phyloP scores from a whole-genome alignment of 2,329 filamentous ascomycete species.

The Fusarium sp. region DNA sequence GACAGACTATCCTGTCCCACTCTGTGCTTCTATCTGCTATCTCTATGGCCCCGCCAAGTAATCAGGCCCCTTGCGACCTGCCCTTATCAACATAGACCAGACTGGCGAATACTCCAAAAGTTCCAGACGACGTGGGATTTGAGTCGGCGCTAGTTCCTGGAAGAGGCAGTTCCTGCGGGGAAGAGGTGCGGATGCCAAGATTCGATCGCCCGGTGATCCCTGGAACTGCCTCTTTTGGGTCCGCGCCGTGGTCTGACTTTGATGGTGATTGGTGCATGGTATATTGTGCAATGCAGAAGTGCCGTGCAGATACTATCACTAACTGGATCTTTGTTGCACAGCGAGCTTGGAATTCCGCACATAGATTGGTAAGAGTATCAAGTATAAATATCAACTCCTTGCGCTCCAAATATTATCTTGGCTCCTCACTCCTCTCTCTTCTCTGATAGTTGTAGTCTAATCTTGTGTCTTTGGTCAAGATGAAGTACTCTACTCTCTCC shows the following conservation, averaged over 20 bases:
- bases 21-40: not conserved
- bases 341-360: not conserved
- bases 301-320: conserved; percentile 33
- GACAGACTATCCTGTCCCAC: not conserved
- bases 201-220: conserved; percentile 33
- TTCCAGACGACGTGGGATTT: conserved; percentile 41
- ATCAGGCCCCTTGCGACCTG: conserved; percentile 41
- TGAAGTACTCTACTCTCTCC: conserved; percentile 44
- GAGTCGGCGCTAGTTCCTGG: conserved; percentile 44
- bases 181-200: conserved; percentile 36
- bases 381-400: conserved; percentile 33
- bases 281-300: conserved; percentile 35
- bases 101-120: conserved; percentile 41
- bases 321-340: conserved; percentile 2
- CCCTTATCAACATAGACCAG: conserved; percentile 47
- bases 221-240: conserved; percentile 48
- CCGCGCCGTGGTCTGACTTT: conserved; percentile 17
- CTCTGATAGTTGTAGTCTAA: conserved; percentile 7
- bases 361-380: not conserved
- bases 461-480: conserved; percentile 25
- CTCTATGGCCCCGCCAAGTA: conserved; percentile 18
- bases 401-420: not conserved
- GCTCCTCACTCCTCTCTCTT: conserved; percentile 30
- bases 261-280: conserved; percentile 28
- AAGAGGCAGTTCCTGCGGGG: conserved; percentile 47